Evolutionary conservation across 2,329 filamentous ascomycete genomes (phyloP).

Genomic region (Pseudogymnoascus sp.): DNA sequence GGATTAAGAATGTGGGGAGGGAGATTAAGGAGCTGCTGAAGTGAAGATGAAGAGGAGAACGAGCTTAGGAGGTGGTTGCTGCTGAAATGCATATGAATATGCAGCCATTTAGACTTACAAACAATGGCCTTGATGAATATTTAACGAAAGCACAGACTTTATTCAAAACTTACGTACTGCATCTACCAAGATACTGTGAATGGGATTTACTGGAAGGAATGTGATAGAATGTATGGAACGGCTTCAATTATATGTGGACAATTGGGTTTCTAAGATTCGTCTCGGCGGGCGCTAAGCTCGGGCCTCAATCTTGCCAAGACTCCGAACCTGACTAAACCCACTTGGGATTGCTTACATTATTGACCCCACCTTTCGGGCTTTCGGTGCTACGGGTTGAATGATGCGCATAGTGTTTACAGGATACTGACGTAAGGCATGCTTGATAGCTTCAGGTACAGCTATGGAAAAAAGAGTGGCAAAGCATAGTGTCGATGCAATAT

Average conservation of each 20-base stretch:
- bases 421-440: neutral
- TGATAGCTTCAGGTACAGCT: neutral
- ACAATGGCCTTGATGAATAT: neutral
- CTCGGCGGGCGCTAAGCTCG: neutral
- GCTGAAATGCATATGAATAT: neutral
- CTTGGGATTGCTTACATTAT: neutral
- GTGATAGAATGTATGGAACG: neutral
- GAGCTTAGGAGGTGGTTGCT: neutral
- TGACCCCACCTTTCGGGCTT: neutral
- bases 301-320: neutral
- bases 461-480: neutral
- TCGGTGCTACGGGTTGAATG: neutral
- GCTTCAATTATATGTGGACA: neutral
- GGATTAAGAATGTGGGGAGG: constrained; percentile 49
- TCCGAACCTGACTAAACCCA: neutral
- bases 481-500: neutral
- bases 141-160: constrained; percentile 1
- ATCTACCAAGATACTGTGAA: neutral
- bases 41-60: neutral
- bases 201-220: neutral
- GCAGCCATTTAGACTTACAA: neutral
- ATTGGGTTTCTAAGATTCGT: neutral
- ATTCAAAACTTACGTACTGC: neutral
- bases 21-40: constrained; percentile 48
- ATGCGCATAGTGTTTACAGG: neutral